Conservation (phyloP, 257 asterid genomes). For the Nicotiana sylvestris region DNA sequence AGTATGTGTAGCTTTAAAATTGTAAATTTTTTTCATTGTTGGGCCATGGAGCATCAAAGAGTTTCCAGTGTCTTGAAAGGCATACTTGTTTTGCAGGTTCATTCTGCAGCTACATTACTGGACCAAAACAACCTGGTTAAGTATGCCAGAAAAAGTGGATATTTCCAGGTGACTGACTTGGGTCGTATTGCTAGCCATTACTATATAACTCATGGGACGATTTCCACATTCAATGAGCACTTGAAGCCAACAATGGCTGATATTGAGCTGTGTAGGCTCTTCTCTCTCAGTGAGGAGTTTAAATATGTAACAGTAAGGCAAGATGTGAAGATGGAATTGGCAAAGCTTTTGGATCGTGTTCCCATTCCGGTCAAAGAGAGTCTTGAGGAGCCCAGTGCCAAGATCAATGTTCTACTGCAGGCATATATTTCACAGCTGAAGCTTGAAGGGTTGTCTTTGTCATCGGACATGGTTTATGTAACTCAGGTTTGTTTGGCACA, state of each 20-base stretch:
- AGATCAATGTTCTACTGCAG: constrained; percentile 42
- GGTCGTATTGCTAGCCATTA: constrained; percentile 48
- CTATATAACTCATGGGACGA: constrained; percentile 42
- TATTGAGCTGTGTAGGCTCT: constrained; percentile 42
- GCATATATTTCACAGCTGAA: constrained; percentile 40
- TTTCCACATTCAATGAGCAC: constrained; percentile 38
- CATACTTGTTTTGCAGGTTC: constrained; percentile 27
- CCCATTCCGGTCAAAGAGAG: constrained; percentile 41
- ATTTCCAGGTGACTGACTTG: constrained; percentile 45
- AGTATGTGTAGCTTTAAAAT: neutral
- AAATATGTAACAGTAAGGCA: constrained; percentile 40
- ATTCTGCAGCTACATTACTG: constrained; percentile 40
- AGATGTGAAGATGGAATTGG: constrained; percentile 42
- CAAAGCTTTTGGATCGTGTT: constrained; percentile 39
- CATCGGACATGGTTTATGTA: constrained; percentile 44
- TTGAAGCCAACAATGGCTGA: constrained; percentile 47
- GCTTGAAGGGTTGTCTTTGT: constrained; percentile 40
- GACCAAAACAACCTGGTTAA: constrained; percentile 38
- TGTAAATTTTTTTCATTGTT: neutral
- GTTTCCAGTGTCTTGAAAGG: neutral
- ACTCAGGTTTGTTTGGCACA: constrained; percentile 29
- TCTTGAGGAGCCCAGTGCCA: constrained; percentile 47
- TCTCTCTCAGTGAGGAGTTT: constrained; percentile 46
- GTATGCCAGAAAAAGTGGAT: constrained; percentile 40
- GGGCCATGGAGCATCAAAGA: neutral